Percentiles rank a stretch among this genome's conserved stretches.
Conservation (phyloP, 345 rosid genomes). For the Eucalyptus sp. region DNA sequence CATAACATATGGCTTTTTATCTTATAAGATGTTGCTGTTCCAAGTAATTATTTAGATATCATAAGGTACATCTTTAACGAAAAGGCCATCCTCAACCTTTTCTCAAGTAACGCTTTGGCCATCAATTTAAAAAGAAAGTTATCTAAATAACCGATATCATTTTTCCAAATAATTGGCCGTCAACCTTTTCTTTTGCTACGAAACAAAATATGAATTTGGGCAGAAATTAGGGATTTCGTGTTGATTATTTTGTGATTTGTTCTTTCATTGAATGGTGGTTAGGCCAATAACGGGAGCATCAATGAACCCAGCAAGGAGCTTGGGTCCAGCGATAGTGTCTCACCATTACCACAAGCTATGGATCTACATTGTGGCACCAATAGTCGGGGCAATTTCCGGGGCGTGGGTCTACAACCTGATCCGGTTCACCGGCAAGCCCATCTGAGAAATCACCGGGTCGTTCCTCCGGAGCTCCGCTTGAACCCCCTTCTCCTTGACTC, state of each 20-base stretch:
- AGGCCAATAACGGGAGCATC: slow-evolving; percentile 69
- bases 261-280: not conserved
- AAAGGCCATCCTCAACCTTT: not conserved
- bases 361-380: slow-evolving; percentile 4
- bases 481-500: not conserved
- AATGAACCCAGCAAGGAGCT: slow-evolving; percentile 80
- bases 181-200: not conserved
- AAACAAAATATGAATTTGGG: not conserved
- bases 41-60: not conserved
- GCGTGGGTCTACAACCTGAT: slow-evolving; percentile 42
- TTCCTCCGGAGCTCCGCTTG: not conserved
- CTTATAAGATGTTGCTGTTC: not conserved
- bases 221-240: not conserved
- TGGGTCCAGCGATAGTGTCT: slow-evolving; percentile 62
- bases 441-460: slow-evolving; percentile 10
- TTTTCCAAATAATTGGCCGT: not conserved
- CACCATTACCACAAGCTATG: slow-evolving; percentile 36
- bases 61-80: not conserved
- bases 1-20: not conserved
- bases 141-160: not conserved
- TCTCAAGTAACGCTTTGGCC: too few species aligned
- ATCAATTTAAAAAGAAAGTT: not conserved
- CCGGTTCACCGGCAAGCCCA: slow-evolving; percentile 37
- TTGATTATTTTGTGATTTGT: not conserved
- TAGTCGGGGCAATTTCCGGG: slow-evolving; percentile 37